phyloP scores from a whole-genome alignment of 768 basidiomycete species.

The Mycena rebaudengoi region DNA sequence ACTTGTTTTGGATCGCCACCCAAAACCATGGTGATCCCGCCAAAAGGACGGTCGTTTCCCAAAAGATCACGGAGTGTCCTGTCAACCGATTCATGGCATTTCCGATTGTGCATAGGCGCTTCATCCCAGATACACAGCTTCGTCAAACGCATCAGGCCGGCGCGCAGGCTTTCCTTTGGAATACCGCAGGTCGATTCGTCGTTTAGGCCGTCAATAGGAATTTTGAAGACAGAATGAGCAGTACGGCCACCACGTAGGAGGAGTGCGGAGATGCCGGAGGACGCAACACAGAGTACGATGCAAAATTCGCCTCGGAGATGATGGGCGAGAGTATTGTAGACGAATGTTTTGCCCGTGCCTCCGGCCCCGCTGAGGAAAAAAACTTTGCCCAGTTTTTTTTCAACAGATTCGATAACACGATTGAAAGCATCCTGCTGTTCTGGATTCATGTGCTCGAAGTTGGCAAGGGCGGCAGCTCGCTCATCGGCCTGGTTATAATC shows the following conservation, averaged over 20 bases:
- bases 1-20: too few relatives aligned
- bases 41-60: too few relatives aligned
- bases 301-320: neutral
- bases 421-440: conserved; percentile 13
- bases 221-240: conserved; percentile 18
- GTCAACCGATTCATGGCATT: too few relatives aligned
- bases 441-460: neutral
- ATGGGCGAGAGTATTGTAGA: conserved; percentile 12
- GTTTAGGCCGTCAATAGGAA: conserved; percentile 5
- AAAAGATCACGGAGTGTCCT: too few relatives aligned
- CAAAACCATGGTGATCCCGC: too few relatives aligned
- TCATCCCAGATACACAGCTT: too few relatives aligned
- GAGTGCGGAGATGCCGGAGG: conserved; percentile 5
- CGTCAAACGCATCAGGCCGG: conserved; percentile 7
- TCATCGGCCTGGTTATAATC: neutral
- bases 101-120: too few relatives aligned
- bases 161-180: conserved; percentile 9
- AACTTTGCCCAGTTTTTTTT: neutral
- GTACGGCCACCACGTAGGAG: conserved; percentile 2
- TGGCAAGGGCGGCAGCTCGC: neutral
- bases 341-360: conserved; percentile 16
- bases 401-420: neutral
- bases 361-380: conserved; percentile 18
- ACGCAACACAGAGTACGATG: conserved; percentile 11
- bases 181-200: conserved; percentile 4